These are phyloP conservation scores for Neonectria magnoliae DNA, from an alignment of 2,329 filamentous ascomycete genomes.

Conservation along the genomic window DNA sequence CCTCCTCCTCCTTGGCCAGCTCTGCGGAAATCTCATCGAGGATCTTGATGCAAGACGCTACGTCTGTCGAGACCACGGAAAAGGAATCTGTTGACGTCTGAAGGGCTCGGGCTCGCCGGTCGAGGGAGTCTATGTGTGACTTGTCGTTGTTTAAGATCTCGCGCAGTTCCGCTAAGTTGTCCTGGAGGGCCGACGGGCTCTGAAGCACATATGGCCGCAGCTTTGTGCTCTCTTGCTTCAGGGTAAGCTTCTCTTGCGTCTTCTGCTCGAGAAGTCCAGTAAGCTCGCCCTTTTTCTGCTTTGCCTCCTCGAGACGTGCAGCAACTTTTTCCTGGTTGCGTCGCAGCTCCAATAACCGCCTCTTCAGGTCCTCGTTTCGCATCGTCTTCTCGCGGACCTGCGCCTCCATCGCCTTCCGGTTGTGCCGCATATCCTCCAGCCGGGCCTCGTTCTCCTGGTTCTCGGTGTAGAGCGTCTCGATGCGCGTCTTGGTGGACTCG, in stretches of 20 bases:
- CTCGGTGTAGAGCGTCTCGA: slow-evolving; percentile 84
- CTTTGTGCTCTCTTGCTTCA: slow-evolving; percentile 88
- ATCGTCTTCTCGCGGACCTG: slow-evolving; percentile 86
- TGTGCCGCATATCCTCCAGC: slow-evolving; percentile 82
- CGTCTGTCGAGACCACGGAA: slow-evolving; percentile 82
- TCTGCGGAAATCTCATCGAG: slow-evolving; percentile 89
- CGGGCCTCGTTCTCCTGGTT: slow-evolving; percentile 88
- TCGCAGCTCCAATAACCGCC: slow-evolving; percentile 80
- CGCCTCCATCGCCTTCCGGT: slow-evolving; percentile 81
- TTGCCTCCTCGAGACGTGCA: slow-evolving; percentile 83
- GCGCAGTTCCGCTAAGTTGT: slow-evolving; percentile 82
- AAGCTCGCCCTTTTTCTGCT: slow-evolving; percentile 80
- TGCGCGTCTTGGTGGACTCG: slow-evolving; percentile 85
- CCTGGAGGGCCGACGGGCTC: slow-evolving; percentile 84
- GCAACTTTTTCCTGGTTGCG: slow-evolving; percentile 85
- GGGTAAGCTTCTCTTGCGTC: slow-evolving; percentile 73
- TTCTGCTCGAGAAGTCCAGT: slow-evolving; percentile 78
- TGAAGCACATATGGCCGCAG: slow-evolving; percentile 92
- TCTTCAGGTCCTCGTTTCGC: slow-evolving; percentile 88
- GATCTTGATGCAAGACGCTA: slow-evolving; percentile 87
- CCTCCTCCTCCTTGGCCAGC: slow-evolving; percentile 89
- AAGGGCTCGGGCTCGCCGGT: slow-evolving; percentile 86
- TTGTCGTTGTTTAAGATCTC: slow-evolving; percentile 83
- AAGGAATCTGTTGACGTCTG: slow-evolving; percentile 95
- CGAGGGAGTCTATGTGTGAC: slow-evolving; percentile 84